Base-by-base conservation (phyloP, 1,139 yeast genomes). In the Groenewaldozyma auringiensis region DNA sequence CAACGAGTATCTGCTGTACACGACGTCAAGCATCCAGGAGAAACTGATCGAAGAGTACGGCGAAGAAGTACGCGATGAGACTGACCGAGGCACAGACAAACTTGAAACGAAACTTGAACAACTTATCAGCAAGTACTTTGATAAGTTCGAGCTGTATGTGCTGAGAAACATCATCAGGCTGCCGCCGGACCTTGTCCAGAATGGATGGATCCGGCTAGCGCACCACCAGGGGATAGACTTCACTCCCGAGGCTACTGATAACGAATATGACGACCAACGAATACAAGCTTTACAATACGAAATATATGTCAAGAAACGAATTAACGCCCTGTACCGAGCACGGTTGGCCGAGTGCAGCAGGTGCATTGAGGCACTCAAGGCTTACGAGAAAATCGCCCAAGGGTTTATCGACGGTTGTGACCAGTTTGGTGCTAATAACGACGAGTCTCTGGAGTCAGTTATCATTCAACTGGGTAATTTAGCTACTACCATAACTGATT, bases 71-170 rank as follows among this genome's bases (percentile, higher is more conserved):
- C 49, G 53, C 53, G 45, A 47, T 51, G 42, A 11, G 59, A 35
- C n/a, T 4, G 78, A 76, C 49, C 56, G 75, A 17, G 96, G 96
- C 0, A 81, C 94, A 0, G 94, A 86, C 1, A 81, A 83, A 57
- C 66, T 89, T 40, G 96, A 88, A 57, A 79, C 92, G 0, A 65
- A 85, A 37, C 61, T 89, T 47, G 95, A 86, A 58, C 76, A 78
- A 49, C 75, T 80, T 2, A 84, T 88, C n/a, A 96, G 88, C 64
- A 74, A 74, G 56, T 84, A 85, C 59, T 88, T 87, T 62, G 96
- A 89, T 64, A 82, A 82, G 62, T 81, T 86, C 58, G 97, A 89
- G 67, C 68, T 88, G 33, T 89, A 88, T 61, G 77, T 86, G 3
- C 66, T 87, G 45, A 67, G 96, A 56, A 89, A 89, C 61, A 77